Evolutionary conservation across 305 asterid genomes (phyloP), one percentile per base, ranked within the genome.

Genomic region (Solanum hybrid): DNA sequence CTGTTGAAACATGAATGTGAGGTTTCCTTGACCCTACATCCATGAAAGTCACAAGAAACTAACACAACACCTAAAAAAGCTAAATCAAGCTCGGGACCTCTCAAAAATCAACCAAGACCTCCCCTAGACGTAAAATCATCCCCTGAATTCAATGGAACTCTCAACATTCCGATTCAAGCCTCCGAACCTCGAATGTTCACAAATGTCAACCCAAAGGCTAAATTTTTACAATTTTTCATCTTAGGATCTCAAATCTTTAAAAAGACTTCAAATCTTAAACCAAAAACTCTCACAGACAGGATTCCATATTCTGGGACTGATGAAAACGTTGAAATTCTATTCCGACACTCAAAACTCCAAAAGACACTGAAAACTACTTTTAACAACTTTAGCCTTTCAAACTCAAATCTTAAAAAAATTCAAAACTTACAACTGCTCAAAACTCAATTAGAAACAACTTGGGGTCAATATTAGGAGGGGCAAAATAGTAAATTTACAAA

Each of bases 211-310:
- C 66, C n/a, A 51, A 51, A 2, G 66, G 66, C 66, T 51, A 51
- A 51, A 42, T 6, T 16, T 51, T 16, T 16, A 51, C n/a, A 51
- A 42, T 0, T 5, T 51, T 51, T 1, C 66, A 51, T 16, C 66
- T 51, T 51, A 51, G n/a, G n/a, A 51, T 51, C 9, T 2, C n/a
- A 51, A 51, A 51, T 51, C 9, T 6, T 51, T 16, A 16, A 17
- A 51, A 51, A 51, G 9, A 17, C 66, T 51, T 5, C 1, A 0
- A 16, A 51, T 51, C n/a, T 51, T 20, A 51, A 51, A 51, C 1
- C 1, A 0, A 51, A 1, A 16, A 2, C 9, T 51, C n/a, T 16
- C n/a, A 16, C n/a, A 16, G 4, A 51, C 0, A 5, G 1, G 9
- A 51, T 51, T 51, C n/a, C n/a, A 51, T 16, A 51, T 51, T 51